Percentiles rank a stretch among this genome's conserved stretches.
phyloP scores from a whole-genome alignment of 2,329 filamentous ascomycete genomes.

The Exserohilum turcica region DNA sequence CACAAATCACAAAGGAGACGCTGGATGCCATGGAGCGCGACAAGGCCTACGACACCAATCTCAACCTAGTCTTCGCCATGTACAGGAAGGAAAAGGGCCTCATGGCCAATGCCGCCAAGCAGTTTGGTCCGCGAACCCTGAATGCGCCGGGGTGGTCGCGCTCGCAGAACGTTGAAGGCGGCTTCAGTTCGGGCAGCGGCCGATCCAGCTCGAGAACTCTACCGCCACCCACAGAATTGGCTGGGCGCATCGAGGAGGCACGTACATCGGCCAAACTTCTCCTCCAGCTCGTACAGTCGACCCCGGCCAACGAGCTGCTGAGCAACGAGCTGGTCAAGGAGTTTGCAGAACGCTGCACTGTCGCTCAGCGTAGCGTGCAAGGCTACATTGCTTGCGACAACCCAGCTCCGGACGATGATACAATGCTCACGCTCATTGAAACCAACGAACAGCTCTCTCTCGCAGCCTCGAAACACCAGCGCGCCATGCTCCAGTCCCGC shows the following conservation, averaged over 20 bases:
- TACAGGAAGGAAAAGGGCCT: slow-evolving; percentile 76
- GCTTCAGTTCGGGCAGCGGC: slow-evolving; percentile 26
- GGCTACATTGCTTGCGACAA: slow-evolving; percentile 80
- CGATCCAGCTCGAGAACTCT: slow-evolving; percentile 35
- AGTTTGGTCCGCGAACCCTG: slow-evolving; percentile 48
- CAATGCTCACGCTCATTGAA: slow-evolving; percentile 90
- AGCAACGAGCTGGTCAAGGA: slow-evolving; percentile 89
- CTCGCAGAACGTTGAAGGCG: slow-evolving; percentile 30
- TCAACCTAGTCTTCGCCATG: slow-evolving; percentile 76
- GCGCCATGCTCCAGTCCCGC: slow-evolving; percentile 69
- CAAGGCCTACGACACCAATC: slow-evolving; percentile 74
- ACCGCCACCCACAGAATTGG: slow-evolving; percentile 77
- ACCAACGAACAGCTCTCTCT: slow-evolving; percentile 89
- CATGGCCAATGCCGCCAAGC: slow-evolving; percentile 54
- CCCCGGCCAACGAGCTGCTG: slow-evolving; percentile 74
- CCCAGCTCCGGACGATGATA: slow-evolving; percentile 87
- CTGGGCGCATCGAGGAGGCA: slow-evolving; percentile 85
- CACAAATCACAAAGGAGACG: slow-evolving; percentile 86
- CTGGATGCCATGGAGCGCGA: slow-evolving; percentile 76
- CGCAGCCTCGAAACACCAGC: slow-evolving; percentile 81
- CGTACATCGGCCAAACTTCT: slow-evolving; percentile 88
- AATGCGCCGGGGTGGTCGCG: slow-evolving; percentile 51
- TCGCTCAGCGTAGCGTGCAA: slow-evolving; percentile 81
- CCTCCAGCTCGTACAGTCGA: slow-evolving; percentile 88
- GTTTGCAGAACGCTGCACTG: slow-evolving; percentile 84